These are phyloP conservation scores for Chytriomyces confervae DNA, from an alignment of 192 early-diverging fungal species.

Conservation along the genomic window DNA sequence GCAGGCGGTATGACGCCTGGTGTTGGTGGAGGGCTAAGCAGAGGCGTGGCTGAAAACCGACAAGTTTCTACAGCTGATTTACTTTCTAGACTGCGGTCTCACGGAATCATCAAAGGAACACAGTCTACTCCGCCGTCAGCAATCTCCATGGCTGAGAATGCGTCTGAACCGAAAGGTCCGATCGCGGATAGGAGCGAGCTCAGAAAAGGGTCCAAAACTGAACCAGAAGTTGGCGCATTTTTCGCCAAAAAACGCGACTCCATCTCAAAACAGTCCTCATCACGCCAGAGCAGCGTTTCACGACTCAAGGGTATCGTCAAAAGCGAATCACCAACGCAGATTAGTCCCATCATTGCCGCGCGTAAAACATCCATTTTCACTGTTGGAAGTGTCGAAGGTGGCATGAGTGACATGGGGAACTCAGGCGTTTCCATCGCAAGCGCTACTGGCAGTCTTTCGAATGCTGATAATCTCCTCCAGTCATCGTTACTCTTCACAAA, in stretches of 20 bases:
- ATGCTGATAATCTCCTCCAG: not conserved
- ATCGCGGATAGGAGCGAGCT: not conserved
- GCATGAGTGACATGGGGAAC: not conserved
- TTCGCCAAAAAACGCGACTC: not conserved
- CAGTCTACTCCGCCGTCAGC: not conserved
- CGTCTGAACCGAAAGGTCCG: not conserved
- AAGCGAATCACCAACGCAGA: not conserved
- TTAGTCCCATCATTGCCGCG: not conserved
- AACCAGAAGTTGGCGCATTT: not conserved
- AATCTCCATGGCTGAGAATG: not conserved
- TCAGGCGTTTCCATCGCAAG: not conserved
- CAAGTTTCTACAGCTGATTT: slow-evolving; percentile 15
- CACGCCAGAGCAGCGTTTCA: not conserved
- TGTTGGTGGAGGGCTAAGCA: not conserved
- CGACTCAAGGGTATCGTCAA: not conserved
- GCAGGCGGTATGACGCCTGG: not conserved
- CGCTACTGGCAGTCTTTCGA: not conserved
- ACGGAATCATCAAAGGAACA: slow-evolving; percentile 1
- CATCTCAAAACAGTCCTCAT: not conserved
- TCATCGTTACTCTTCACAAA: too few relatives aligned
- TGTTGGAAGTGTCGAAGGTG: slow-evolving; percentile 16
- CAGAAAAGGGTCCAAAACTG: not conserved
- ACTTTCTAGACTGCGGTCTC: not conserved
- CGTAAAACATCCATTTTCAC: slow-evolving; percentile 26
- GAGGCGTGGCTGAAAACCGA: not conserved